Percentiles rank a stretch among this genome's conserved stretches.
Conservation (phyloP, 2,329 filamentous ascomycete species). For the Myotisia sp. region DNA sequence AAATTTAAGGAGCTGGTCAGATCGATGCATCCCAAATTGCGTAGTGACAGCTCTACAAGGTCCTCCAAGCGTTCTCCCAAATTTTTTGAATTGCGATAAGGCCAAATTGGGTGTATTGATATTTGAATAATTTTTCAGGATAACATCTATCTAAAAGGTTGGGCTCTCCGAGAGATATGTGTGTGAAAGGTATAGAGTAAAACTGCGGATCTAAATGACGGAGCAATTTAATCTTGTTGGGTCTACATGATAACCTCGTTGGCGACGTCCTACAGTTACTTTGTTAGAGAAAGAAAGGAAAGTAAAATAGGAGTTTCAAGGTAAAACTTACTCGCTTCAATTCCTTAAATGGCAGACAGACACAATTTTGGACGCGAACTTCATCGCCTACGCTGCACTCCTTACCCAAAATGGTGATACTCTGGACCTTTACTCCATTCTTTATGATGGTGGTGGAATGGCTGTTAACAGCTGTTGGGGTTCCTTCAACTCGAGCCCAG, state of each 20-base stretch:
- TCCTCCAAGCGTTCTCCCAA: too few species aligned
- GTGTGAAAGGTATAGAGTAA: neutral
- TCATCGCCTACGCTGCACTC: constrained; percentile 90
- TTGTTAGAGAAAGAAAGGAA: constrained; percentile 15
- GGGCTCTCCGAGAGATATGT: neutral
- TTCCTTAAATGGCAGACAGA: constrained; percentile 96
- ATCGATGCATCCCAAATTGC: too few species aligned
- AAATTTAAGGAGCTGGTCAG: too few species aligned
- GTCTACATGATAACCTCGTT: constrained; percentile 62
- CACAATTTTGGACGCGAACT: constrained; percentile 90
- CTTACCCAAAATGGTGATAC: constrained; percentile 92
- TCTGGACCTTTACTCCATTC: constrained; percentile 97
- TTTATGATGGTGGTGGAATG: constrained; percentile 92
- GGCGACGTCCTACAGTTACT: constrained; percentile 52
- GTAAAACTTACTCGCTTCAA: constrained; percentile 65
- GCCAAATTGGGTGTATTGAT: too few species aligned
- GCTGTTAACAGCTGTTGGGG: constrained; percentile 70
- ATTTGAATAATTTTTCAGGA: too few species aligned
- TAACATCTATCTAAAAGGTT: too few species aligned
- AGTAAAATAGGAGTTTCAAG: neutral
- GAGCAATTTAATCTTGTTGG: neutral
- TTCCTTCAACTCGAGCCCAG: constrained; percentile 97
- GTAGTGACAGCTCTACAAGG: too few species aligned
- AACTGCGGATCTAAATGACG: too few species aligned
- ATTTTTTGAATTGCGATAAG: too few species aligned